Percentiles rank a stretch among this genome's conserved stretches.
These are phyloP conservation scores for Zelopaecilomyces penicillatus DNA, from an alignment of 2,329 filamentous ascomycete species.

Conservation along the genomic window DNA sequence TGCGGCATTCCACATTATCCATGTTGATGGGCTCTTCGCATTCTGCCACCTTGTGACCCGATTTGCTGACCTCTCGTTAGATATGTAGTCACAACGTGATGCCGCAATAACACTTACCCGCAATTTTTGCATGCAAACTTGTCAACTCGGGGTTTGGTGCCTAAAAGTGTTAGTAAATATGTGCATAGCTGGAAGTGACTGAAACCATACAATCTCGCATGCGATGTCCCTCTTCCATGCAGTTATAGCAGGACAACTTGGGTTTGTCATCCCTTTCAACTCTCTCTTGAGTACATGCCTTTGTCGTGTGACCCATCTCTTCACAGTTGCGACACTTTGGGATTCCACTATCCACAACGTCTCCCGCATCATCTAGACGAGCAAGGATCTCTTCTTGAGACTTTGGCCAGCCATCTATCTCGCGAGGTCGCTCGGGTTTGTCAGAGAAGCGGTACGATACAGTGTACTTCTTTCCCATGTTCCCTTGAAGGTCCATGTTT, in stretches of 20 bases:
- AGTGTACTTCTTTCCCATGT: slow-evolving; percentile 55
- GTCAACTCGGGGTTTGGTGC: slow-evolving; percentile 52
- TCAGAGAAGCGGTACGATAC: slow-evolving; percentile 54
- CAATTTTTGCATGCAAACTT: slow-evolving; percentile 63
- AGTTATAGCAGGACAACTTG: slow-evolving; percentile 56
- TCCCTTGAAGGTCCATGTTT: slow-evolving; percentile 65
- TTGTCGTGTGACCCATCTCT: slow-evolving; percentile 54
- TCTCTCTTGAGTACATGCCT: slow-evolving; percentile 51
- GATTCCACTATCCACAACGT: slow-evolving; percentile 50
- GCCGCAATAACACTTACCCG: slow-evolving; percentile 30
- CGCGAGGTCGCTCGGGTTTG: slow-evolving; percentile 49
- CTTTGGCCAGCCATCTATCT: slow-evolving; percentile 53
- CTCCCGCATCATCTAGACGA: slow-evolving; percentile 58
- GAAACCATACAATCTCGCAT: slow-evolving; percentile 55
- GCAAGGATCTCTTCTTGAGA: slow-evolving; percentile 50
- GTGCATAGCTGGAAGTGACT: background rate
- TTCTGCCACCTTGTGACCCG: slow-evolving; percentile 41
- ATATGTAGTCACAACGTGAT: background rate
- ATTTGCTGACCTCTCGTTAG: slow-evolving; percentile 27
- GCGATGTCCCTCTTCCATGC: slow-evolving; percentile 54
- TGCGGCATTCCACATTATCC: slow-evolving; percentile 56
- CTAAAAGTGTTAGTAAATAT: slow-evolving; percentile 23
- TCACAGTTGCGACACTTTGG: slow-evolving; percentile 56
- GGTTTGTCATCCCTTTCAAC: slow-evolving; percentile 35
- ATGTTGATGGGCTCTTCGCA: slow-evolving; percentile 54